Base-by-base conservation (phyloP, 192 early-diverging fungal species). In the Pilaira anomala region DNA sequence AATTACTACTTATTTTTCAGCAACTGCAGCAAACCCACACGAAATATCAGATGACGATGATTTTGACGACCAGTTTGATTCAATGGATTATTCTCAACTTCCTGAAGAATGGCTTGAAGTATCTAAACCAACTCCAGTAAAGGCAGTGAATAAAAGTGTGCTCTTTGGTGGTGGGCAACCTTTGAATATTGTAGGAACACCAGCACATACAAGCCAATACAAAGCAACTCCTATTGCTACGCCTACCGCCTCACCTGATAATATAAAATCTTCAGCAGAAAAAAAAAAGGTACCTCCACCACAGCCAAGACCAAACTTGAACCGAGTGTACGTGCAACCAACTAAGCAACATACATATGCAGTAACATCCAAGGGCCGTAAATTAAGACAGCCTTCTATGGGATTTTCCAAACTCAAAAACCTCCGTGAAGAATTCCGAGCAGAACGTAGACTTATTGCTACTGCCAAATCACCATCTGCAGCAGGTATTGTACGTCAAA, bases 71-170 rank as follows among this genome's bases (percentile, higher is more conserved):
- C 72, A 73, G 2, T 77, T 77, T 67, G 75, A 53, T 30, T 69
- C 74, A 16, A 63, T 80, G 21, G 69, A 75, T 13, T 59, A 62
- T n/a, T 50, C 68, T 26, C 64, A 80, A 21, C 48, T 80, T 13
- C 50, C 62, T 11, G 70, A 70, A 4, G 48, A 75, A 36, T 76
- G 73, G 57, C 67, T 77, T 40, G 67, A 75, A 22, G 65, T 50
- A 0, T 28, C 39, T 2, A 46, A 62, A 12, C 28, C 19, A 8
- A 24, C 46, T 14, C n/a, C 40, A 54, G 49, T 18, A 36, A 36
- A 36, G 33, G 4, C 2, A 1, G 33, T 9, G 6, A 36, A 4
- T 9, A 36, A 36, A 16, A 59, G 66, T n/a, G 56, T 62, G 8
- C 4, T 25, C 3, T 50, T 50, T 24, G 48, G 48, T 9, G 25